phyloP scores from a whole-genome alignment of 2,329 filamentous ascomycete species.

The Penicillium brasilianum region DNA sequence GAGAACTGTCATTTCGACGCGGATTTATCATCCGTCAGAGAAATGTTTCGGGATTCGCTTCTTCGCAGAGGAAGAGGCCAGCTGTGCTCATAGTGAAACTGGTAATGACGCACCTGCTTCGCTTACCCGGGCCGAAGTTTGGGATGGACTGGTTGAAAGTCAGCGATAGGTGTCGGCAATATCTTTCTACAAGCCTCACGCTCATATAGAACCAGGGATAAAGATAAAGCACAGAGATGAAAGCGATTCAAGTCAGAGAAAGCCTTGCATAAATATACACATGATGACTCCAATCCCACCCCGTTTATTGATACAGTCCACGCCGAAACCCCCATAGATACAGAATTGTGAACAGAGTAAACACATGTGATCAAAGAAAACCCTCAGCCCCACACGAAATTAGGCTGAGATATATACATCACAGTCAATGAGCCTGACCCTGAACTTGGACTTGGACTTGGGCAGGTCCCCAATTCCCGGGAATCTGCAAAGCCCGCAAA shows the following conservation, averaged over 20 bases:
- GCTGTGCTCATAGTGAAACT: not conserved
- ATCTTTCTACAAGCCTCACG: not conserved
- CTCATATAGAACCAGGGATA: not conserved
- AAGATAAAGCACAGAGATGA: not conserved
- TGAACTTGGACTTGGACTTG: no score
- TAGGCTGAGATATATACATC: not conserved
- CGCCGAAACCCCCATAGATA: not conserved
- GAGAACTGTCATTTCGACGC: slow-evolving; percentile 49
- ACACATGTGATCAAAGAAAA: not conserved
- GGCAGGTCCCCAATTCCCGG: slow-evolving; percentile 26
- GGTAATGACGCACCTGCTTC: slow-evolving; percentile 4
- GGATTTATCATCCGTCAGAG: slow-evolving; percentile 37
- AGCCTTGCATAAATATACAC: slow-evolving; percentile 3
- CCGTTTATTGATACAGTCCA: slow-evolving; percentile 9
- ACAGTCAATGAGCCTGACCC: not conserved
- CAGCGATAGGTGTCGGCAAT: not conserved
- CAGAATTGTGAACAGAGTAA: not conserved
- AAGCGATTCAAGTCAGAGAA: not conserved
- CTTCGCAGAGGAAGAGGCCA: slow-evolving; percentile 24
- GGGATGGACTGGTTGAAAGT: slow-evolving; percentile 32
- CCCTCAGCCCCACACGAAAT: no score
- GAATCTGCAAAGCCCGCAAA: slow-evolving; percentile 32
- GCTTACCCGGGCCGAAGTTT: slow-evolving; percentile 29
- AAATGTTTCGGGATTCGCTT: slow-evolving; percentile 27
- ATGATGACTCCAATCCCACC: not conserved